phyloP scores from a whole-genome alignment of 345 rosid species.

The Populus euphratica region DNA sequence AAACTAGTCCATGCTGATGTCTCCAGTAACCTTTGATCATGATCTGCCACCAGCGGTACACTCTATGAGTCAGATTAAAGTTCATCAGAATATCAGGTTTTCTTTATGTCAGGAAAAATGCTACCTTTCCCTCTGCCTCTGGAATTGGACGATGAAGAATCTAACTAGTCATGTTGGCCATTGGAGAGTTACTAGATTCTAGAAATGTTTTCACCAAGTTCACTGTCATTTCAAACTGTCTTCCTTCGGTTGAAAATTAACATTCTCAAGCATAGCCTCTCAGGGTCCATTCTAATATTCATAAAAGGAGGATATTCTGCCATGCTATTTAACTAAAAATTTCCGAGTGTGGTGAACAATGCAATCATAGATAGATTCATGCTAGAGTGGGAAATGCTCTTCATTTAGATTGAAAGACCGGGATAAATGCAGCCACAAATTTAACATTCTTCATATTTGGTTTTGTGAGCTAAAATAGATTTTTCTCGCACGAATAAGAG shows the following conservation, averaged over 20 bases:
- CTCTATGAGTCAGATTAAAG: background rate
- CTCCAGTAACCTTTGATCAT: background rate
- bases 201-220: background rate
- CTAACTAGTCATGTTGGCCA: background rate
- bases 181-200: background rate
- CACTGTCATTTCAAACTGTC: background rate
- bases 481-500: too few relatives aligned
- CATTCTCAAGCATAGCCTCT: background rate
- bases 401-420: background rate
- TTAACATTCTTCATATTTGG: too few relatives aligned
- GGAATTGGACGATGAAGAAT: background rate
- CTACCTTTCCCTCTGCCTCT: background rate
- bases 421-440: background rate
- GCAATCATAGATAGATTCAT: background rate
- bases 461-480: too few relatives aligned
- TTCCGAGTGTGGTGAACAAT: background rate
- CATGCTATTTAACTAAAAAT: background rate
- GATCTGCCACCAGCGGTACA: background rate
- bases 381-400: background rate
- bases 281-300: background rate
- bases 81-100: background rate
- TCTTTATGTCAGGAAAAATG: background rate
- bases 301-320: too few relatives aligned
- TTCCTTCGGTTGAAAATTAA: background rate
- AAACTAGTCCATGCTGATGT: conserved; percentile 3